Percentiles rank a stretch among this genome's conserved stretches.
Evolutionary conservation across 768 basidiomycete genomes (phyloP).

Genomic region (Leccinum uliginosum): DNA sequence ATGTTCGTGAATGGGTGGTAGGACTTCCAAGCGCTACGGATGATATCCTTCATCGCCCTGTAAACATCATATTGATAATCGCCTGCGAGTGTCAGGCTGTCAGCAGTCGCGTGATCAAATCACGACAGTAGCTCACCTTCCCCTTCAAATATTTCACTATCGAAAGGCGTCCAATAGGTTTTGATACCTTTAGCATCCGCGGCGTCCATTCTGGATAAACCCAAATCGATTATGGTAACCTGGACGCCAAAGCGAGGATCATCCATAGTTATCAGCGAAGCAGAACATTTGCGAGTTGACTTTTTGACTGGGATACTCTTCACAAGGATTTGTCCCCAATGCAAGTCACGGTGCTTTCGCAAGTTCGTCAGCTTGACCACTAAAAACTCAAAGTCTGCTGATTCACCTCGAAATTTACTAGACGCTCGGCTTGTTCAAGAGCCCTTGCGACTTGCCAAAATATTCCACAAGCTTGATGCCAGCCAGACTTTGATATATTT

Average conservation of each 20-base stretch:
- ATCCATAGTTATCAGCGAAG: constrained; percentile 55
- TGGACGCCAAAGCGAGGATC: constrained; percentile 60
- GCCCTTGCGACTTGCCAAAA: constrained; percentile 88
- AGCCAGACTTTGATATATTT: constrained; percentile 54
- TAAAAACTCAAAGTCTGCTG: not conserved
- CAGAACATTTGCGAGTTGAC: constrained; percentile 30
- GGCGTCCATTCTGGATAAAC: constrained; percentile 80
- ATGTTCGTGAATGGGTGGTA: constrained; percentile 86
- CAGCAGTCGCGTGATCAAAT: constrained; percentile 1
- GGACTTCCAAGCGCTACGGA: constrained; percentile 61
- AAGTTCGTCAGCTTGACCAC: constrained; percentile 1
- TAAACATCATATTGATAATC: constrained; percentile 96
- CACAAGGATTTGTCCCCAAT: constrained; percentile 95
- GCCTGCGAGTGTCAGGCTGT: constrained; percentile 38
- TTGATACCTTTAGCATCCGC: constrained; percentile 42
- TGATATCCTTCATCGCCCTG: constrained; percentile 72
- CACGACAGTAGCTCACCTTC: constrained; percentile 54
- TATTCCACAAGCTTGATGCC: constrained; percentile 83
- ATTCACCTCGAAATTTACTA: constrained; percentile 83
- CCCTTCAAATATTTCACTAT: constrained; percentile 88
- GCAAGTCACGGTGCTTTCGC: constrained; percentile 92
- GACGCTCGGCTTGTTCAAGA: constrained; percentile 73
- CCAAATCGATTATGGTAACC: constrained; percentile 91
- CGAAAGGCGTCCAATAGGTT: constrained; percentile 75
- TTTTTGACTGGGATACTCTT: constrained; percentile 43